Evolutionary conservation across 2,329 filamentous ascomycete genomes (phyloP), one percentile per base, ranked within the genome.

Genomic region (Colletotrichum falcatum): DNA sequence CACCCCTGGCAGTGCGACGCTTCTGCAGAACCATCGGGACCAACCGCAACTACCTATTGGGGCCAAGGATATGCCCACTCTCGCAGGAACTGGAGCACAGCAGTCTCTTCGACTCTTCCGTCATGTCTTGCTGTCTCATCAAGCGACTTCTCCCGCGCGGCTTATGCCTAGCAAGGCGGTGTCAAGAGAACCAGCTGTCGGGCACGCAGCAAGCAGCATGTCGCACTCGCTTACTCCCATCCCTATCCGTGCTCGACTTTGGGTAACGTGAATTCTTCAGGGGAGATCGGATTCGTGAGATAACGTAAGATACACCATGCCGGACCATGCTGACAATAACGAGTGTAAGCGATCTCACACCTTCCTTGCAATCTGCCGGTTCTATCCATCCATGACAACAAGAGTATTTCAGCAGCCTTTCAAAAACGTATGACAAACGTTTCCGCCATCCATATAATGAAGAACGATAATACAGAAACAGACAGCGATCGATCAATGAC

Each of bases 1-100:
- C 42, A 39, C 67, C 67, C 67, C 64, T 61, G 67, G 37, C 11
- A 42, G 64, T 62, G 44, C 55, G 39, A 70, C 67, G n/a, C 23
- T 16, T 16, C 33, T 44, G 20, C 37, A 20, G 3, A n/a, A 28
- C 30, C 39, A 23, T 35, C n/a, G 44, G 37, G 20, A 59, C 51
- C 44, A 69, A 67, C 55, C 9, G 28, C 23, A 30, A 23, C n/a
- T 23, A 26, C 20, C n/a, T 53, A 26, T 18, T n/a, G 26, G 23
- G 37, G 9, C 39, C 35, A 58, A 23, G 33, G 2, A 5, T 5
- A 20, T 26, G 49, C 37, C 4, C 28, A 4, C 44, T 30, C n/a
- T 65, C 28, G 33, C 37, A 30, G 14, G 35, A 23, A 30, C 26
- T 54, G 18, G 30, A 37, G n/a, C 37, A 54, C 61, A 33, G n/a